Evolutionary conservation across 2,329 filamentous ascomycete species (phyloP), one percentile per base, ranked within the genome.

Genomic region (Aspergillus neoniger): DNA sequence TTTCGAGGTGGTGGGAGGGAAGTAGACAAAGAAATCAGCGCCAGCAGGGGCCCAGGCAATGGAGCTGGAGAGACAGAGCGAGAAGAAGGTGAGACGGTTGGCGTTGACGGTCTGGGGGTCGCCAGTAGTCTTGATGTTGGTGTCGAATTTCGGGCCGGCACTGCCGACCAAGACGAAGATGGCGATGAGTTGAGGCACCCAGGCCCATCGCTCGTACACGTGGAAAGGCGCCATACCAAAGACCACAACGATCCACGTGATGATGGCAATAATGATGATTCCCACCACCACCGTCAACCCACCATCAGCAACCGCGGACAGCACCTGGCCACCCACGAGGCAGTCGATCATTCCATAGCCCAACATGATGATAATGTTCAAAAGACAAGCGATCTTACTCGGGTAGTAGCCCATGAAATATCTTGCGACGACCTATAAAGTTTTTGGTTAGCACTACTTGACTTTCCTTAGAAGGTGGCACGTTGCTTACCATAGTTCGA

Each of bases 11-110:
- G 61, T 60, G 5, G 67, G 65, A 0, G 72, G 70, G 64, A 74
- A 75, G 62, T 76, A 77, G 54, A 75, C 74, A 36, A 69, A 76
- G 57, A 73, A 76, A 55, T 78, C 75, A 0, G 71, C 70, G 15
- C 60, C 67, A 4, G 64, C 65, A 10, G 64, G 59, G 14, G 65
- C 63, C 65, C 67, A 69, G 0, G 67, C 59, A 10, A 74, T 65
- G 2, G 70, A 58, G 1, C 68, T 66, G 2, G 72, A 72, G 4
- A 72, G 62, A 12, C 69, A 67, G 2, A 72, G 64, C 2, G 67
- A 70, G 57, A 73, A 67, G 43, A 69, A 73, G 5, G 65, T 65
- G 2, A 71, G 54, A 2, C 73, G 67, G 30, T 72, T 72, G 2
- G 71, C 64, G 53, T 44, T 55, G 39, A 55, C 15, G 23, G 53